Evolutionary conservation across 768 basidiomycete genomes (phyloP), one percentile per base, ranked within the genome.

Genomic region (Kockovaella imperatae): DNA sequence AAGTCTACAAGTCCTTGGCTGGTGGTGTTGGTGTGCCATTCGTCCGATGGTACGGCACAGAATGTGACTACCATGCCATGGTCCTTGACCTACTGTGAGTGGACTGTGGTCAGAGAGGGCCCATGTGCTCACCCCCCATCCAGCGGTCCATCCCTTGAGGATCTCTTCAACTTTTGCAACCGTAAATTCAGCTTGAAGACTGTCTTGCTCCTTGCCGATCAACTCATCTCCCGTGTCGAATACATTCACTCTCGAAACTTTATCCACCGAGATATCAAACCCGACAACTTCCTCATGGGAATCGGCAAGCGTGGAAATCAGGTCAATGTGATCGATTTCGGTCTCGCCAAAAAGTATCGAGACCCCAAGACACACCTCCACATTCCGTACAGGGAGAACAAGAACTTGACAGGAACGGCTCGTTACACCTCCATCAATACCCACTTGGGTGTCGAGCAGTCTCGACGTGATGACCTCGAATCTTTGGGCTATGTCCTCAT

Each of bases 41-140:
- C 80, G 84, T 90, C 54, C 82, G 88, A 77, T 89, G 86, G 81
- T 87, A 83, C 4, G 88, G 88, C 25, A 83, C 80, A 52, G 83
- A 99, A 74, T 99, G 95, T 73, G 93, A 99, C 72, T 99, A 96
- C 79, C 97, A 97, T 52, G 95, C 95, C 39, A 99, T 99, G 95
- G 95, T 99, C 48, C 76, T 99, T 62, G 95, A 97, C 73, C 82
- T 97, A 46, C 81, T 97, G 66, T 68, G 41, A 60, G 67, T 62
- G 4, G n/a, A 17, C 14, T 28, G 18, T 23, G 4, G 15, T 23
- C 7, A 11, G n/a, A 15, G 14, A 21, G 20, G 20, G 35, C 41
- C 43, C 17, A 34, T 11, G 29, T 23, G 35, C 50, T 58, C 38
- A 60, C 23, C 11, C 7, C 1, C 40, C 28, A 25, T 17, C 1